phyloP scores from a whole-genome alignment of 169 alveolate genomes.

The Eimeria necatrix region DNA sequence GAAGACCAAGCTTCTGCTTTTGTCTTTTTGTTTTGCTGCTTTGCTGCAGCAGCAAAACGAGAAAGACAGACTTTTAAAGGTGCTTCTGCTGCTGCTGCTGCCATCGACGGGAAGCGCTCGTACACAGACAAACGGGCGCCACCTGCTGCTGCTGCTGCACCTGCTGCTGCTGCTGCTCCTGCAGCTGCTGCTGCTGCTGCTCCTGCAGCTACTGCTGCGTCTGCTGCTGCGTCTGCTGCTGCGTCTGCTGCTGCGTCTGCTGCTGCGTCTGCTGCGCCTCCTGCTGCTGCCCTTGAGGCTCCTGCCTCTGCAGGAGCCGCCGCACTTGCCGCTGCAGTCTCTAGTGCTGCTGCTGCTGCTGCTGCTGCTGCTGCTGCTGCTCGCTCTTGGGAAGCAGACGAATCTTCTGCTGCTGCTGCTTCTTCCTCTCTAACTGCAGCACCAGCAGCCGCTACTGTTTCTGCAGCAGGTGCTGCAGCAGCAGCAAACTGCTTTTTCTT shows the following conservation, averaged over 20 bases:
- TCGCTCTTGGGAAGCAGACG: background rate
- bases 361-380: background rate
- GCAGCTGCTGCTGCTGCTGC: background rate
- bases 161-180: background rate
- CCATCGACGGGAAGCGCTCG: conserved; percentile 10
- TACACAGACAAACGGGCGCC: conserved; percentile 7
- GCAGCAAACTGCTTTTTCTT: background rate
- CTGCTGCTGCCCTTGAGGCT: too few species aligned
- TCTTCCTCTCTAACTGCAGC: background rate
- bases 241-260: background rate
- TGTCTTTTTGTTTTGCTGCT: background rate
- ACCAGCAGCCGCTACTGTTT: background rate
- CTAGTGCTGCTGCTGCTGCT: background rate
- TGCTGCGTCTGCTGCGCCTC: too few species aligned
- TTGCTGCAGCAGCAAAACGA: conserved; percentile 24
- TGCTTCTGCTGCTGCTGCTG: conserved; percentile 1
- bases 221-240: background rate
- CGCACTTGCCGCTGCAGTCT: too few species aligned
- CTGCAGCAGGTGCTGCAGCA: background rate
- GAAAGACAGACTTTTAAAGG: background rate
- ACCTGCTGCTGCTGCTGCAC: background rate
- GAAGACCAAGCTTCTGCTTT: conserved; percentile 31
- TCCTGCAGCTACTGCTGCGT: background rate
- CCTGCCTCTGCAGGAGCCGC: too few species aligned
- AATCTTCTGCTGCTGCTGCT: background rate